Percentiles rank a stretch among this genome's conserved stretches.
Evolutionary conservation across 768 basidiomycete genomes (phyloP).

Genomic region (Boletus insuetus): DNA sequence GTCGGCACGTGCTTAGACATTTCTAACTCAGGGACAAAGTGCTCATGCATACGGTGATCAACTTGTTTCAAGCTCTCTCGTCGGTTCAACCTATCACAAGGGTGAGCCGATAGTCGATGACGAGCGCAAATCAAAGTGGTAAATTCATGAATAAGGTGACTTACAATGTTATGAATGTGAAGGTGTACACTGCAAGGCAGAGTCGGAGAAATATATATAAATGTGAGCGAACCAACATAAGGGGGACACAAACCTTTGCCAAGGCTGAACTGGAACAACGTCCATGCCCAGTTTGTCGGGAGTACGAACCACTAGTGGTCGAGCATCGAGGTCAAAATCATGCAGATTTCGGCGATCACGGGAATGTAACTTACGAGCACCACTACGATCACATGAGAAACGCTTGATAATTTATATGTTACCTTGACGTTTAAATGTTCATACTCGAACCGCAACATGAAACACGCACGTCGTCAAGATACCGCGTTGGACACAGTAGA

Average conservation of each 20-base stretch:
- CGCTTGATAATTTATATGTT: background rate
- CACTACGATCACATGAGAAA: conserved; percentile 2
- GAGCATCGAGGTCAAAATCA: too few relatives aligned
- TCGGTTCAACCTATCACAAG: conserved; percentile 10
- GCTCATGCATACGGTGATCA: background rate
- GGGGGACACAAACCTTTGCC: conserved; percentile 4
- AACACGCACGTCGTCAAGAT: conserved; percentile 13
- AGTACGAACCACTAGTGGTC: conserved; percentile 9
- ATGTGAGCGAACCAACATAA: background rate
- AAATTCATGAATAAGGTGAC: background rate
- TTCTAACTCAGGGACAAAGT: background rate
- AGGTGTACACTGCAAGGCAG: conserved; percentile 7
- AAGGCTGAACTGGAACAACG: conserved; percentile 13
- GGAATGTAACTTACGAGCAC: conserved; percentile 6
- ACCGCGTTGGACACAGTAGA: conserved; percentile 14
- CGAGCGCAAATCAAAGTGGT: too few relatives aligned
- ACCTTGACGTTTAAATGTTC: background rate
- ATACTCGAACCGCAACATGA: too few relatives aligned
- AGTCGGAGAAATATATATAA: background rate
- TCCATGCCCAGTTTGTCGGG: background rate
- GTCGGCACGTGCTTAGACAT: background rate
- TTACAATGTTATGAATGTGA: conserved; percentile 15
- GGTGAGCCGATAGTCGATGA: background rate
- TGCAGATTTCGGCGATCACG: background rate
- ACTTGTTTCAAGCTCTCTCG: background rate